Evolutionary conservation across 1,284 basidiomycete genomes (phyloP).

Genomic region (Coriolopsis trogii): DNA sequence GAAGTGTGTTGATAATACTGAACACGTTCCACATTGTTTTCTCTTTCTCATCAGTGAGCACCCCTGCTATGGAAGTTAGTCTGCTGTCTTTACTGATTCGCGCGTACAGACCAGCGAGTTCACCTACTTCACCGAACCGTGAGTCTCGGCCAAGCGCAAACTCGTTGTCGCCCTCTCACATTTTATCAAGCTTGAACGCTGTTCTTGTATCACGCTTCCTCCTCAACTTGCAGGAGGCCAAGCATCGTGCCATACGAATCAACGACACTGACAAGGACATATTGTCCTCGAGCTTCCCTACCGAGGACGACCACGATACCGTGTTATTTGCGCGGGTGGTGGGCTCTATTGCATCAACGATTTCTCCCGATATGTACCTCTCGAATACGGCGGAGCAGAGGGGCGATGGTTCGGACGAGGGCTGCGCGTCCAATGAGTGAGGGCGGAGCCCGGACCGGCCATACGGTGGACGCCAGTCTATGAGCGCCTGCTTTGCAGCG

Average conservation of each 20-base stretch:
- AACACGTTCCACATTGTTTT: constrained; percentile 2
- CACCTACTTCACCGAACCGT: constrained; percentile 5
- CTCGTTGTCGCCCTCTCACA: neutral
- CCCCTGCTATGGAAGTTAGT: too few relatives aligned
- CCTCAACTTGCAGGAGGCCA: constrained; percentile 1
- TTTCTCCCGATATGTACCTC: neutral
- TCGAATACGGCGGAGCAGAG: neutral
- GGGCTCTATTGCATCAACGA: neutral
- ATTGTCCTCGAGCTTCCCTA: neutral
- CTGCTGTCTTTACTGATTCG: neutral
- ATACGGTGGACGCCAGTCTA: too few relatives aligned
- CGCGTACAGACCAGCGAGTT: neutral
- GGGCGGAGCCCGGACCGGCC: too few relatives aligned
- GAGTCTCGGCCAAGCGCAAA: neutral
- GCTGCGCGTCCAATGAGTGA: neutral
- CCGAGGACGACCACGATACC: neutral
- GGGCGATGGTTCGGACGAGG: neutral
- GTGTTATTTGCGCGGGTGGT: neutral
- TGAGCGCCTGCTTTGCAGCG: too few relatives aligned
- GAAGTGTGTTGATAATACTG: neutral
- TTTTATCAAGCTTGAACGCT: neutral
- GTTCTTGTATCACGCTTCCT: constrained; percentile 5
- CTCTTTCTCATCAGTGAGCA: neutral
- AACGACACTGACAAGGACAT: neutral
- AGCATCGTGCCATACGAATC: neutral